Evolutionary conservation across 306 rosid genomes (phyloP).

Genomic region (Casuarina cunninghamiana): DNA sequence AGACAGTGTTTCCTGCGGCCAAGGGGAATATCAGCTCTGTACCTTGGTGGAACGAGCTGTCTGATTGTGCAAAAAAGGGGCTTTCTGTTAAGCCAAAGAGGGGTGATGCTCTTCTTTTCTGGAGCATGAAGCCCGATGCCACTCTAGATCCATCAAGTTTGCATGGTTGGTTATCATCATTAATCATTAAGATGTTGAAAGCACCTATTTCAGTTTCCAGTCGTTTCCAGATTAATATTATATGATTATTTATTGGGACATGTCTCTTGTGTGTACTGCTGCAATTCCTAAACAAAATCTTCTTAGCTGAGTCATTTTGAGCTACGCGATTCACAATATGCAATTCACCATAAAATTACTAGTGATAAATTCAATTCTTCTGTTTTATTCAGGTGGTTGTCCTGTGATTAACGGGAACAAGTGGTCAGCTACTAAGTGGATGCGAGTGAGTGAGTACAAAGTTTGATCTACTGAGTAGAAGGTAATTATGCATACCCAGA

Average conservation of each 20-base stretch:
- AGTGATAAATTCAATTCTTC: slow-evolving; percentile 3
- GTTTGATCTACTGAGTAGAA: slow-evolving; percentile 42
- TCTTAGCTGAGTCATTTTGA: neutral
- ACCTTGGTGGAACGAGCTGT: slow-evolving; percentile 97
- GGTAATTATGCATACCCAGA: slow-evolving; percentile 37
- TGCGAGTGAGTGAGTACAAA: slow-evolving; percentile 75
- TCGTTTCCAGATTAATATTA: neutral
- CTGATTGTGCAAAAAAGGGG: slow-evolving; percentile 89
- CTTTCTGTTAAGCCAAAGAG: slow-evolving; percentile 92
- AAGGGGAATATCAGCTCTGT: slow-evolving; percentile 87
- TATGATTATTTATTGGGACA: slow-evolving; percentile 19
- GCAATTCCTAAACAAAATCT: neutral
- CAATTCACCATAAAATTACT: neutral
- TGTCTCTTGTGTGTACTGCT: neutral
- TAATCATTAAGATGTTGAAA: slow-evolving; percentile 14
- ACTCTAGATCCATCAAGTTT: slow-evolving; percentile 86
- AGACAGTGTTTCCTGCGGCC: slow-evolving; percentile 98
- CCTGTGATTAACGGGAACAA: slow-evolving; percentile 94
- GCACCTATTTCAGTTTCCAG: neutral
- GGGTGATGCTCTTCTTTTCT: slow-evolving; percentile 96
- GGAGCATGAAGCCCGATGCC: slow-evolving; percentile 99
- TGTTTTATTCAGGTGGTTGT: slow-evolving; percentile 82
- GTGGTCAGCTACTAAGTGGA: slow-evolving; percentile 98
- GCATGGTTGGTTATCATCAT: slow-evolving; percentile 65
- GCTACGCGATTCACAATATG: neutral